phyloP scores from a whole-genome alignment of 257 asterid species.

The Solanum pinnatisectum region DNA sequence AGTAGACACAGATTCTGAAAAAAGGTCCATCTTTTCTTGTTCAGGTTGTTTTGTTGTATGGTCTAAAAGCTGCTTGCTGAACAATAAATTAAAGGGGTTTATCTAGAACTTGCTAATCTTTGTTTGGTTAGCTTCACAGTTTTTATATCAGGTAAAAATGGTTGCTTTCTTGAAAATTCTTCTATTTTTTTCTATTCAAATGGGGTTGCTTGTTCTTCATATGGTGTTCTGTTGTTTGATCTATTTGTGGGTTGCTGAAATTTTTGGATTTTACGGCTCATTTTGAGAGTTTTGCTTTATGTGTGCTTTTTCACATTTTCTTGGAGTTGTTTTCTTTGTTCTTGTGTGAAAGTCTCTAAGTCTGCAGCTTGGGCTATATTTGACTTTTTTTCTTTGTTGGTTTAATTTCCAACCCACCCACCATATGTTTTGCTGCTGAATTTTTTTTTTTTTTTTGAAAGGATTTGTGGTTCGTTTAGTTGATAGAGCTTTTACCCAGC shows the following conservation, averaged over 20 bases:
- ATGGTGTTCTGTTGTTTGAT: background rate
- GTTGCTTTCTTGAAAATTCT: background rate
- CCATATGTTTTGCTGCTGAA: background rate
- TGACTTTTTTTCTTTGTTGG: background rate
- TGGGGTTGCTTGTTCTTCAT: background rate
- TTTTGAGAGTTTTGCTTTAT: background rate
- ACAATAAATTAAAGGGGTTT: background rate
- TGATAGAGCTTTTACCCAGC: background rate
- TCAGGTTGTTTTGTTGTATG: background rate
- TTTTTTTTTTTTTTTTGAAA: background rate
- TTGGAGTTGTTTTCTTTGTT: background rate
- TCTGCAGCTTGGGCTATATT: background rate
- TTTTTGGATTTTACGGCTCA: background rate
- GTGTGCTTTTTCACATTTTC: background rate
- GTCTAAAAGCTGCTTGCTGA: background rate
- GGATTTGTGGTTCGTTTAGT: background rate
- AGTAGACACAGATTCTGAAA: background rate
- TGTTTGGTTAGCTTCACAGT: slow-evolving; percentile 1
- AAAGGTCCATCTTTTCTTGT: background rate
- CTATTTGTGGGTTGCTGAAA: background rate
- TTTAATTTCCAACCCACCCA: background rate
- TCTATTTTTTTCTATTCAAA: background rate
- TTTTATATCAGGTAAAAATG: background rate
- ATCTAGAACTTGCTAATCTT: background rate
- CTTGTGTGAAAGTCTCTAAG: background rate